A percentile compares a stretch with the other conserved stretches of the same genome.
Evolutionary conservation across 2,329 filamentous ascomycete species (phyloP).

Genomic region (Colletotrichum scovillei): DNA sequence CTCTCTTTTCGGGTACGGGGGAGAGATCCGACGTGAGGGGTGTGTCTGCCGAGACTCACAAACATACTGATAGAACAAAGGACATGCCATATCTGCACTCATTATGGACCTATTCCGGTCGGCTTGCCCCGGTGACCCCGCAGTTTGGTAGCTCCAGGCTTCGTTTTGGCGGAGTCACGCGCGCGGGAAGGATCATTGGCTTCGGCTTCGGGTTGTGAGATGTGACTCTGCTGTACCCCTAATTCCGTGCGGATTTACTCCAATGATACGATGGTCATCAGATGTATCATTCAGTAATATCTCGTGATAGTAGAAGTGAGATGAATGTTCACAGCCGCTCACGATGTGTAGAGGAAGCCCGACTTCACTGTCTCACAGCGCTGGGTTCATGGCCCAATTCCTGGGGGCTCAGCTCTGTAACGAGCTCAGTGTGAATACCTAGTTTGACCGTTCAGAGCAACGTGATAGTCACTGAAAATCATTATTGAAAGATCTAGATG

Average conservation of each 20-base stretch:
- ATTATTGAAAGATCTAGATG: neutral
- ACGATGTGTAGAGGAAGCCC: neutral
- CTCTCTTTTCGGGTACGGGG: constrained; percentile 24
- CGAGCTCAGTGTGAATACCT: too few species aligned
- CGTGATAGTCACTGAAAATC: neutral
- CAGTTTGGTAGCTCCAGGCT: neutral
- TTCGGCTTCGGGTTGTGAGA: neutral
- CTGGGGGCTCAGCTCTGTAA: neutral
- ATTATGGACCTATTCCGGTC: neutral
- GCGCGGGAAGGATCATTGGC: neutral
- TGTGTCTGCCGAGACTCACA: constrained; percentile 8
- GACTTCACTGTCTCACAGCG: neutral
- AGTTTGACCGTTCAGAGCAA: neutral
- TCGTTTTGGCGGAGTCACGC: neutral
- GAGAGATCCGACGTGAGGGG: constrained; percentile 12
- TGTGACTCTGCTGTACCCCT: neutral
- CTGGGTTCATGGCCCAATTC: neutral
- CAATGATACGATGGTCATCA: neutral
- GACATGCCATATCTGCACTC: neutral
- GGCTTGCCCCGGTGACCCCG: neutral
- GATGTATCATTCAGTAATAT: neutral
- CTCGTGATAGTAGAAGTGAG: neutral
- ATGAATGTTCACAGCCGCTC: neutral
- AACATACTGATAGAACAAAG: neutral
- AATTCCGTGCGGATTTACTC: neutral